Conservation (phyloP, 192 early-diverging fungal species). For the Coemansia sp. region DNA sequence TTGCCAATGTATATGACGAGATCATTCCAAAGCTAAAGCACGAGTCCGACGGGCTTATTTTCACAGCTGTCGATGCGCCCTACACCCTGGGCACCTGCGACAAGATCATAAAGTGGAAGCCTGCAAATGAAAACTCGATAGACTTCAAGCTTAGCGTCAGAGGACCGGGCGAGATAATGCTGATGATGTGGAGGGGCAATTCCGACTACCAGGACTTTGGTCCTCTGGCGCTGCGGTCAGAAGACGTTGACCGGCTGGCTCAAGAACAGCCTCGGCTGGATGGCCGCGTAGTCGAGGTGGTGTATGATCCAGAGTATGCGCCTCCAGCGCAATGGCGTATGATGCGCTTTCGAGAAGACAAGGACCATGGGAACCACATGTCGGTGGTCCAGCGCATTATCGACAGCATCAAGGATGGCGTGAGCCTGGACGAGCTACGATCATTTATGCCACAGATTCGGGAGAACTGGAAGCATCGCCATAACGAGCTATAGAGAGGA, state of each 20-base stretch:
- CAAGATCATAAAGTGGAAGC: conserved; percentile 82
- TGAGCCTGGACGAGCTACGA: conserved; percentile 39
- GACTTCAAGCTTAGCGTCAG: conserved; percentile 63
- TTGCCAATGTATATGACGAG: conserved; percentile 55
- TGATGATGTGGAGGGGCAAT: conserved; percentile 56
- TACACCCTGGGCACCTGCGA: conserved; percentile 67
- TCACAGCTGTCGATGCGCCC: conserved; percentile 60
- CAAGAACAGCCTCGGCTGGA: conserved; percentile 31
- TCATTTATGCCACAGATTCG: conserved; percentile 1
- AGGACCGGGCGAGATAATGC: conserved; percentile 37
- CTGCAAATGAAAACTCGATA: conserved; percentile 74
- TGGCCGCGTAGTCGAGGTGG: conserved; percentile 63
- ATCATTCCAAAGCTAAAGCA: conserved; percentile 64
- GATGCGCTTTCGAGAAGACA: conserved; percentile 79
- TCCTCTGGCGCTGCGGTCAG: conserved; percentile 56
- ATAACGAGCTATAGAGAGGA: background rate
- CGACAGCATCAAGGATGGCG: conserved; percentile 70
- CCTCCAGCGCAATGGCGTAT: conserved; percentile 62
- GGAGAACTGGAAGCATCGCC: conserved; percentile 26
- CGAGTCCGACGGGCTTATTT: conserved; percentile 73
- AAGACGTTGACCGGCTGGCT: conserved; percentile 50
- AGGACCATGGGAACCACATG: conserved; percentile 67
- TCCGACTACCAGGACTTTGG: conserved; percentile 47
- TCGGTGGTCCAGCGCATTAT: conserved; percentile 60
- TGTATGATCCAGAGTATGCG: conserved; percentile 55